Conservation (phyloP, 352 stramenopile genomes). For the Aphanomyces astaci region DNA sequence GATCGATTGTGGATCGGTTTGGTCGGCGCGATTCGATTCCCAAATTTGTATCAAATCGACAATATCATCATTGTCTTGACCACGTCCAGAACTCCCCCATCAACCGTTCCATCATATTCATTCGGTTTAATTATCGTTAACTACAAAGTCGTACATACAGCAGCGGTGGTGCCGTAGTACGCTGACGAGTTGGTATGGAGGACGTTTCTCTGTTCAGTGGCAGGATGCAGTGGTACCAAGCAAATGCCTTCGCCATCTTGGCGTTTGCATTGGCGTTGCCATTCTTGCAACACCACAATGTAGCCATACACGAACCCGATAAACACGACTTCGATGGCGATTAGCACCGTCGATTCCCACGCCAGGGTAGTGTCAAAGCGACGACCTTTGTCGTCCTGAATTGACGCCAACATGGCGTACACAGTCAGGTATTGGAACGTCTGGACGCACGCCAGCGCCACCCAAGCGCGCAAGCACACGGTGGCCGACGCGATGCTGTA, state of each 20-base stretch:
- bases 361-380: not conserved
- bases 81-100: too few relatives aligned
- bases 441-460: constrained; percentile 5
- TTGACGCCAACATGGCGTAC: not conserved
- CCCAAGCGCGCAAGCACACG: constrained; percentile 5
- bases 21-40: too few relatives aligned
- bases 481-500: not conserved
- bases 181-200: too few relatives aligned
- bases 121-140: too few relatives aligned
- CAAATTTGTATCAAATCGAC: too few relatives aligned
- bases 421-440: constrained; percentile 2
- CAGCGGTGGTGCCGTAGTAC: not conserved
- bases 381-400: not conserved
- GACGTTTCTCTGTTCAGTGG: not conserved
- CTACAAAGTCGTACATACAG: too few relatives aligned
- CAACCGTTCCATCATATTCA: too few relatives aligned
- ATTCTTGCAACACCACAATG: constrained; percentile 12
- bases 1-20: too few relatives aligned
- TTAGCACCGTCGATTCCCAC: not conserved
- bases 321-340: constrained; percentile 7
- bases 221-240: not conserved
- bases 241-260: not conserved
- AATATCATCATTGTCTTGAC: too few relatives aligned
- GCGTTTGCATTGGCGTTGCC: not conserved
- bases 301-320: not conserved